Percentiles rank a stretch among this genome's conserved stretches.
phyloP scores from a whole-genome alignment of 2,329 filamentous ascomycete species.

The Fusarium veterinarium region DNA sequence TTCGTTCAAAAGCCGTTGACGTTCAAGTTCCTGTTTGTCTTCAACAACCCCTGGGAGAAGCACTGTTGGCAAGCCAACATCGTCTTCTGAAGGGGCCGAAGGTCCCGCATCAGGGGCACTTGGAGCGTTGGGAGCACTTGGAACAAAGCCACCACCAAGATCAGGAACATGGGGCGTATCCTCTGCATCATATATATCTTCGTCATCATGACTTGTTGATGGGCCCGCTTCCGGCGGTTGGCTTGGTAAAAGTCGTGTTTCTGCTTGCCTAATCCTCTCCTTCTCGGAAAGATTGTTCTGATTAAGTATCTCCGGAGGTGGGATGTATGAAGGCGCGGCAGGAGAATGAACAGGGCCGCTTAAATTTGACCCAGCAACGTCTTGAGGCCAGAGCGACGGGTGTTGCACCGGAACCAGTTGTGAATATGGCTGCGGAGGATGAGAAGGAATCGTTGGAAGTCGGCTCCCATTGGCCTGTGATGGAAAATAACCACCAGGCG shows the following conservation, averaged over 20 bases:
- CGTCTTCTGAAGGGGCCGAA: slow-evolving; percentile 60
- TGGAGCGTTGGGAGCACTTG: slow-evolving; percentile 13
- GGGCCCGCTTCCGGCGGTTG: slow-evolving; percentile 63
- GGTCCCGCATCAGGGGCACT: slow-evolving; percentile 43
- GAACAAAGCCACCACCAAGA: slow-evolving; percentile 19
- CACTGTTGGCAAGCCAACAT: slow-evolving; percentile 49
- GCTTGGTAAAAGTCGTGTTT: slow-evolving; percentile 84
- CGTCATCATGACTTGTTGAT: slow-evolving; percentile 51
- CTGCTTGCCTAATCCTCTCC: slow-evolving; percentile 79
- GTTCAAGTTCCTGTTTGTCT: slow-evolving; percentile 84
- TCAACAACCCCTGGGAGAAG: slow-evolving; percentile 58
- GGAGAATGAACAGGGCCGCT: slow-evolving; percentile 36
- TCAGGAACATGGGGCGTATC: slow-evolving; percentile 48
- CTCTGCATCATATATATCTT: slow-evolving; percentile 62
- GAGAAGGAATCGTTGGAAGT: slow-evolving; percentile 45
- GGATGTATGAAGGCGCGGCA: slow-evolving; percentile 60
- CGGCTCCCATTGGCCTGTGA: slow-evolving; percentile 52
- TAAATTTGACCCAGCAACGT: slow-evolving; percentile 5
- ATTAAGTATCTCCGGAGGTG: slow-evolving; percentile 68
- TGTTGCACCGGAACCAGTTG: slow-evolving; percentile 27
- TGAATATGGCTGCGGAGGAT: slow-evolving; percentile 52
- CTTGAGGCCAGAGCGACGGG: slow-evolving; percentile 19
- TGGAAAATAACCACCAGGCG: slow-evolving; percentile 43
- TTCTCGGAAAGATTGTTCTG: slow-evolving; percentile 82
- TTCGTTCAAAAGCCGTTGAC: slow-evolving; percentile 70